Evolutionary conservation across 1,284 basidiomycete species (phyloP).

Genomic region (Fistulinella cinereoalba): DNA sequence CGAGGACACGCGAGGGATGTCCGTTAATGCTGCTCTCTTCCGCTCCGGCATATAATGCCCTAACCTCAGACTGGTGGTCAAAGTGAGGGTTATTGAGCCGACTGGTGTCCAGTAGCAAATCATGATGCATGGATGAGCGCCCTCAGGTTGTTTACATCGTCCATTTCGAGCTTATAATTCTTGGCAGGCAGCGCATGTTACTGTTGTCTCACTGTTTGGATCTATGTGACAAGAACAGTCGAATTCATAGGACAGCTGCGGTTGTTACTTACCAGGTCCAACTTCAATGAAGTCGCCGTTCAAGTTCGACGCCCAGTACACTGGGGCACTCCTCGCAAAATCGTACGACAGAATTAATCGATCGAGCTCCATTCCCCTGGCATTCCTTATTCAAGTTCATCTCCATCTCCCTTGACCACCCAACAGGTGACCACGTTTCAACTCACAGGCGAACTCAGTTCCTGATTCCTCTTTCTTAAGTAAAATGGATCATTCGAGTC

Average conservation of each 20-base stretch:
- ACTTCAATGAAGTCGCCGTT: background rate
- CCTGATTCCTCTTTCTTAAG: background rate
- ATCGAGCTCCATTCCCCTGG: background rate
- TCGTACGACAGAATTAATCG: no score
- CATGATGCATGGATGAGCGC: no score
- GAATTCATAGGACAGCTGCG: background rate
- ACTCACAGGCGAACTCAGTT: constrained; percentile 10
- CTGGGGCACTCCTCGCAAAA: no score
- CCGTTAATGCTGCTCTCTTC: background rate
- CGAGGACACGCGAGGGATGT: no score
- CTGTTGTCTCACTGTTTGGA: background rate
- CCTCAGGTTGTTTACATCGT: no score
- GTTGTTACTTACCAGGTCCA: background rate
- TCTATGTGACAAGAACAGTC: background rate
- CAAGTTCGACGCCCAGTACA: no score
- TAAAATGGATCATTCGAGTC: background rate
- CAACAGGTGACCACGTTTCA: background rate
- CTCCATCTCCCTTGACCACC: background rate
- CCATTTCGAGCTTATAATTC: background rate
- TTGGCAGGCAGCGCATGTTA: background rate
- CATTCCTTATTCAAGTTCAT: no score
- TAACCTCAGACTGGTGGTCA: no score
- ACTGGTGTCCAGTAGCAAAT: background rate
- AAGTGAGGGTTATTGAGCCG: no score
- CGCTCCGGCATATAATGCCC: background rate